Evolutionary conservation across 2,329 filamentous ascomycete genomes (phyloP).

Genomic region (Xylaria digitata): DNA sequence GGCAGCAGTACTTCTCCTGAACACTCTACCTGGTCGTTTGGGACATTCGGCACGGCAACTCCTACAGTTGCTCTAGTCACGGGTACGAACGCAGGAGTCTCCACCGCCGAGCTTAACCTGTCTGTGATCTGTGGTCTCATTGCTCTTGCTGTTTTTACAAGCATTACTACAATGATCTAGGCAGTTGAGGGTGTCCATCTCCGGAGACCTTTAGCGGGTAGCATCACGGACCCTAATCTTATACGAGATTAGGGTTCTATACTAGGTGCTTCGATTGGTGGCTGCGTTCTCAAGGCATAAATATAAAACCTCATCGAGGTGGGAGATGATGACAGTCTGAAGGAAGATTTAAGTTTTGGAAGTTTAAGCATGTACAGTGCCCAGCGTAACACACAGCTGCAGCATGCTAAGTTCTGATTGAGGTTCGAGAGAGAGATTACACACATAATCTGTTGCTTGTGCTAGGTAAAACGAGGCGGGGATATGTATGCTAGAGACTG

Average conservation of each 20-base stretch:
- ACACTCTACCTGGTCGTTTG: slow-evolving; percentile 32
- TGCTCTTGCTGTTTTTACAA: slow-evolving; percentile 22
- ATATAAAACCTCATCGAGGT: slow-evolving; percentile 15
- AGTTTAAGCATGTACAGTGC: slow-evolving; percentile 37
- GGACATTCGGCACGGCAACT: slow-evolving; percentile 15
- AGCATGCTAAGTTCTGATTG: slow-evolving; percentile 32
- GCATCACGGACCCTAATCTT: not conserved
- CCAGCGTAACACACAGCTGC: slow-evolving; percentile 33
- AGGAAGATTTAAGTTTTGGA: slow-evolving; percentile 38
- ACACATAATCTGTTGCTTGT: slow-evolving; percentile 38
- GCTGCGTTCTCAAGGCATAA: slow-evolving; percentile 22
- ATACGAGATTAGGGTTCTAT: not conserved
- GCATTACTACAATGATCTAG: slow-evolving; percentile 30
- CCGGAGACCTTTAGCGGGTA: not conserved
- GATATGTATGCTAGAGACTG: slow-evolving; percentile 35
- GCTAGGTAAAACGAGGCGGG: slow-evolving; percentile 33
- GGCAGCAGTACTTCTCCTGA: slow-evolving; percentile 28
- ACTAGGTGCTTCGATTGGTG: slow-evolving; percentile 1
- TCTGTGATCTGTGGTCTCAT: slow-evolving; percentile 23
- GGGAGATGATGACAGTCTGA: slow-evolving; percentile 27
- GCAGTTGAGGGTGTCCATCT: not conserved
- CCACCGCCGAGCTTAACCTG: slow-evolving; percentile 19
- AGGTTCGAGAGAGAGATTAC: slow-evolving; percentile 23
- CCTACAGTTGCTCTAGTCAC: slow-evolving; percentile 26
- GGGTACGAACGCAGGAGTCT: slow-evolving; percentile 27